These are phyloP conservation scores for Plicaturopsis crispa DNA, from an alignment of 768 basidiomycete genomes.

Conservation along the genomic window DNA sequence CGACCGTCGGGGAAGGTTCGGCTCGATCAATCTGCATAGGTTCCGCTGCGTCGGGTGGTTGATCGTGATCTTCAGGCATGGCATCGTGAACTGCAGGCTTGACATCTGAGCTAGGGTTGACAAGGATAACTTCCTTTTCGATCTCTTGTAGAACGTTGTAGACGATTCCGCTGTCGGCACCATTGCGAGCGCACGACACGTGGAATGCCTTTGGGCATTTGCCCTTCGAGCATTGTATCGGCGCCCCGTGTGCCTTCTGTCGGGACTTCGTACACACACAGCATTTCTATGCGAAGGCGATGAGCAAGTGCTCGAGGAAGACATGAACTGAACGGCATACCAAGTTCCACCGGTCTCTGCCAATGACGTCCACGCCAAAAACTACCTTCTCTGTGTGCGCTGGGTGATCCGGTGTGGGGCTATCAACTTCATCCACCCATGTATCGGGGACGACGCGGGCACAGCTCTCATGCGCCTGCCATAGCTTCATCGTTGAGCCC, in stretches of 20 bases:
- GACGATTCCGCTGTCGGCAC: conserved; percentile 41
- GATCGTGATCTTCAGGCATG: conserved; percentile 9
- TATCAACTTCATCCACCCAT: conserved; percentile 72
- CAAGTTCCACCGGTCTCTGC: conserved; percentile 88
- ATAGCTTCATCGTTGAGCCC: conserved; percentile 30
- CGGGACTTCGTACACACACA: conserved; percentile 68
- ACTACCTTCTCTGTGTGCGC: conserved; percentile 48
- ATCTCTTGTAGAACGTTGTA: conserved; percentile 61
- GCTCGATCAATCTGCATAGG: conserved; percentile 15
- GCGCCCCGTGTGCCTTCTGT: conserved; percentile 65
- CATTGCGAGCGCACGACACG: conserved; percentile 76
- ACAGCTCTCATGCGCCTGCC: conserved; percentile 79
- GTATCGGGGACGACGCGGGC: conserved; percentile 84
- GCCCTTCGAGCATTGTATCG: conserved; percentile 90
- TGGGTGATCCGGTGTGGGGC: conserved; percentile 13
- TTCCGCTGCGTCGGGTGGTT: conserved; percentile 20
- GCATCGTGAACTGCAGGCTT: too few relatives aligned
- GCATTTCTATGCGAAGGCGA: conserved; percentile 69
- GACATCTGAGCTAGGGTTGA: too few relatives aligned
- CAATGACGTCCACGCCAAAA: conserved; percentile 82
- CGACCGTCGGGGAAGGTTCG: conserved; percentile 1
- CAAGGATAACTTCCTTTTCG: conserved; percentile 73
- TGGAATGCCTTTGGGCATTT: conserved; percentile 94
- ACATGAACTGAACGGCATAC: conserved; percentile 35
- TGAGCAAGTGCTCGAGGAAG: not conserved